Base-by-base conservation (phyloP, 2,329 filamentous ascomycete genomes). In the Sarocladiaceae sp. region DNA sequence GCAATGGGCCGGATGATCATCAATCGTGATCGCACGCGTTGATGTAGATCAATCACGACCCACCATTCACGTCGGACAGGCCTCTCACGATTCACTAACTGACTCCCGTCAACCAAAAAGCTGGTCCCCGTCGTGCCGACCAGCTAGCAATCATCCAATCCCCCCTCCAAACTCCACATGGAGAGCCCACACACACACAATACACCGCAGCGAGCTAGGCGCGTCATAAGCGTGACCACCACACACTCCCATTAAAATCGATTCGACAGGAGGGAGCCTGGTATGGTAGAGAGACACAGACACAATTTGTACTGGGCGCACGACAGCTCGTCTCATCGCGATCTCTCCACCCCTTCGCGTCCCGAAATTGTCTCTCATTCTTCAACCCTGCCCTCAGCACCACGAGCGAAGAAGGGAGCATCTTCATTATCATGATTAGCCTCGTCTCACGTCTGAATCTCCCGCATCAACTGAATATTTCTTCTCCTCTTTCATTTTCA, bases 191-290 rank as follows among this genome's bases (percentile, higher is more conserved):
- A 6, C 7, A 37, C 35, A 37, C 10, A 40, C 37, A 20, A n/a
- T 15, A 8, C 40, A 46, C 40, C 7, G n/a, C 40, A 29, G 40
- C 11, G 40, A 29, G 22, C 40, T 46, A 28, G 40, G 40, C 40
- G 39, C 40, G 40, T 46, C 40, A 46, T 46, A 46, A 46, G 20
- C 40, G 22, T 46, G 40, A 46, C 40, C 13, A 46, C 40, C 23
- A 29, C 25, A 17, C 23, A 7, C 26, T 22, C 25, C 8, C 29
- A 33, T 15, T 15, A 33, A 15, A 33, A 8, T 33, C 29, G 29
- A 33, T 10, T 33, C 29, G n/a, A n/a, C n/a, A n/a, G n/a, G n/a
- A n/a, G n/a, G n/a, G n/a, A n/a, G n/a, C n/a, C n/a, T n/a, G n/a
- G n/a, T n/a, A n/a, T n/a, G n/a, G n/a, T n/a, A n/a, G n/a, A n/a